Evolutionary conservation across 129 eudicot genomes (phyloP).

Genomic region (Kitagawia praeruptora): DNA sequence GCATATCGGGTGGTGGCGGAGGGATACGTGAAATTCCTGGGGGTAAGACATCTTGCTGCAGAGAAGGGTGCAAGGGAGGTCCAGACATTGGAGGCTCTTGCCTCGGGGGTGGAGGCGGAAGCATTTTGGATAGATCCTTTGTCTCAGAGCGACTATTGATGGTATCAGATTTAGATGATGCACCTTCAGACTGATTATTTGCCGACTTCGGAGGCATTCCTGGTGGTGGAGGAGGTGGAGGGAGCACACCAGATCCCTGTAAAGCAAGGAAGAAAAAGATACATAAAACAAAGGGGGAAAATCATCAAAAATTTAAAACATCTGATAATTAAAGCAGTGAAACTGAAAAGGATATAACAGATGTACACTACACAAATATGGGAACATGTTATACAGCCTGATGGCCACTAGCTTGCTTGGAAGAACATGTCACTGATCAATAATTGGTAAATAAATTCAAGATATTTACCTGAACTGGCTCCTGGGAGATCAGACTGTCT

Average conservation of each 20-base stretch:
- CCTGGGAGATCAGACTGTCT: slow-evolving; percentile 35
- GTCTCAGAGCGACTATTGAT: slow-evolving; percentile 27
- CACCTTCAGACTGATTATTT: slow-evolving; percentile 35
- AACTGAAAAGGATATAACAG: neutral
- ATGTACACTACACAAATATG: neutral
- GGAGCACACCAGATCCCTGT: slow-evolving; percentile 47
- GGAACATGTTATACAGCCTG: neutral
- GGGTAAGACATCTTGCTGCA: slow-evolving; percentile 59
- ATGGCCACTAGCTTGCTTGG: neutral
- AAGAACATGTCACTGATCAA: neutral
- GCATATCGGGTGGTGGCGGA: slow-evolving; percentile 70
- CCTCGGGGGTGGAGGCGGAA: slow-evolving; percentile 80
- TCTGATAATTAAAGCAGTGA: neutral
- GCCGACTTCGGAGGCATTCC: slow-evolving; percentile 43
- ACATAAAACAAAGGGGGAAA: neutral
- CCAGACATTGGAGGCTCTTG: slow-evolving; percentile 49
- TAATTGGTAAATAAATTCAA: neutral
- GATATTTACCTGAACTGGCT: slow-evolving; percentile 31
- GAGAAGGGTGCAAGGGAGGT: slow-evolving; percentile 37
- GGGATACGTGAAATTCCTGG: slow-evolving; percentile 76
- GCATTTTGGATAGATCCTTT: slow-evolving; percentile 46
- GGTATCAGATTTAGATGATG: slow-evolving; percentile 32
- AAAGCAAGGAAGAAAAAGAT: neutral
- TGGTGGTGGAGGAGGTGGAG: slow-evolving; percentile 80
- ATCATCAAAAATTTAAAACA: neutral